Evolutionary conservation across 2,329 filamentous ascomycete genomes (phyloP), one percentile per base, ranked within the genome.

Genomic region (Davidsoniella virescens): DNA sequence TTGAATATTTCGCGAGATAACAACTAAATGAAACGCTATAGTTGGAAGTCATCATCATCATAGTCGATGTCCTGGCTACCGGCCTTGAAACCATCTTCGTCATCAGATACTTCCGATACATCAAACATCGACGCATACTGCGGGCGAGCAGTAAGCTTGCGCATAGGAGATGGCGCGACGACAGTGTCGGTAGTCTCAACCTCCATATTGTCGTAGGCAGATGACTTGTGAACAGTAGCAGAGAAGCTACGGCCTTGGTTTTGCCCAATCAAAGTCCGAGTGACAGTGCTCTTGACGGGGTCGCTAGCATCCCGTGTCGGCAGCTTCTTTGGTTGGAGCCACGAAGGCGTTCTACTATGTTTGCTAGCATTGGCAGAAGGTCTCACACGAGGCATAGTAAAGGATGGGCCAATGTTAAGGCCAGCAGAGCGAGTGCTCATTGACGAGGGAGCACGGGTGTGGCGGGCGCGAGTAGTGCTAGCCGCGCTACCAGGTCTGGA

Each of bases 211-310:
- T 44, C 47, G 12, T 29, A 12, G 12, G 44, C 14, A n/a, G 39
- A 38, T 4, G 25, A 37, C 16, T 50, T 49, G n/a, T 33, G 42
- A 20, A 50, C 17, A 29, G 51, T 25, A 49, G 38, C 41, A 1
- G 69, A 71, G 4, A 72, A 68, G 4, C 68, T 68, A 33, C 85
- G 76, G 33, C 88, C 87, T 62, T 83, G 86, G 51, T 76, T 84
- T 61, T 94, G 94, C 14, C 88, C 88, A 40, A 94, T 73, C 0
- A 87, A 94, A 50, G 78, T 88, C 55, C 80, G 78, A 1, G 87
- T 94, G 5, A 78, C 79, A 5, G 75, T 76, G 7, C 40, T 18
- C 48, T 50, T 53, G 48, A 51, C 39, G 37, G 52, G 49, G 44
- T 53, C 49, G 43, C 48, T 53, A 51, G 44, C 26, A 38, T 51